Conservation (phyloP, 192 early-diverging fungal genomes). For the Coemansia sp. region DNA sequence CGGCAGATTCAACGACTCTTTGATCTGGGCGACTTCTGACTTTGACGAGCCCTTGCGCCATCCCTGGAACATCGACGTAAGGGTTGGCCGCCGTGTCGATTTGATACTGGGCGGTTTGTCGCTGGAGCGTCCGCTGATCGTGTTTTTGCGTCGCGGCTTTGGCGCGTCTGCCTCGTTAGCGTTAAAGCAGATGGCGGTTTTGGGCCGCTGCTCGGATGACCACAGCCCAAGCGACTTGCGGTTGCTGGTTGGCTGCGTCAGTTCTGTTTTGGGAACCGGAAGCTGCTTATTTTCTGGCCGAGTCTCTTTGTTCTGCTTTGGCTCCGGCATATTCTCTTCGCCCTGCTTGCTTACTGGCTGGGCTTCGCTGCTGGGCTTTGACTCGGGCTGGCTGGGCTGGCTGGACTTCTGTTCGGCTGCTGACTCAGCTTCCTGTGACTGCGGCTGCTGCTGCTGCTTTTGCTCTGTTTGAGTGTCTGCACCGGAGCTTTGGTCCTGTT, state of each 20-base stretch:
- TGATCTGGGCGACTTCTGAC: slow-evolving; percentile 5
- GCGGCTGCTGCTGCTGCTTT: too few relatives aligned
- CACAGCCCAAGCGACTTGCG: slow-evolving; percentile 13
- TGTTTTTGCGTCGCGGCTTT: slow-evolving; percentile 9
- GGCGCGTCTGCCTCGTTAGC: neutral
- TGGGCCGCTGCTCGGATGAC: neutral
- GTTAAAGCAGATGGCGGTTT: neutral
- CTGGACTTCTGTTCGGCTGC: too few relatives aligned
- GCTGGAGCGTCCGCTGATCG: neutral
- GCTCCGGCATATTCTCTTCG: too few relatives aligned
- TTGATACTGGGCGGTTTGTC: neutral
- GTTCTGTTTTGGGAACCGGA: neutral
- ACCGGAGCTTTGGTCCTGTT: neutral
- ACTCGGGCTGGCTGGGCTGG: too few relatives aligned
- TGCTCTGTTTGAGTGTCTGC: too few relatives aligned
- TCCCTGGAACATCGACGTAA: slow-evolving; percentile 11
- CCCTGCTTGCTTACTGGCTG: too few relatives aligned
- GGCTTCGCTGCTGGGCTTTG: too few relatives aligned
- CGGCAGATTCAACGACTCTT: slow-evolving; percentile 22
- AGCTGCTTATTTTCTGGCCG: too few relatives aligned
- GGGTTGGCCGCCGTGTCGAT: slow-evolving; percentile 10
- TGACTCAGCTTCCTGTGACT: too few relatives aligned
- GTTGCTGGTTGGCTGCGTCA: neutral
- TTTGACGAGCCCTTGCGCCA: slow-evolving; percentile 15
- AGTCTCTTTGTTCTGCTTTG: too few relatives aligned